Percentiles rank a stretch among this genome's conserved stretches.
Conservation (phyloP, 768 basidiomycete species). For the Termitomyces sp. region DNA sequence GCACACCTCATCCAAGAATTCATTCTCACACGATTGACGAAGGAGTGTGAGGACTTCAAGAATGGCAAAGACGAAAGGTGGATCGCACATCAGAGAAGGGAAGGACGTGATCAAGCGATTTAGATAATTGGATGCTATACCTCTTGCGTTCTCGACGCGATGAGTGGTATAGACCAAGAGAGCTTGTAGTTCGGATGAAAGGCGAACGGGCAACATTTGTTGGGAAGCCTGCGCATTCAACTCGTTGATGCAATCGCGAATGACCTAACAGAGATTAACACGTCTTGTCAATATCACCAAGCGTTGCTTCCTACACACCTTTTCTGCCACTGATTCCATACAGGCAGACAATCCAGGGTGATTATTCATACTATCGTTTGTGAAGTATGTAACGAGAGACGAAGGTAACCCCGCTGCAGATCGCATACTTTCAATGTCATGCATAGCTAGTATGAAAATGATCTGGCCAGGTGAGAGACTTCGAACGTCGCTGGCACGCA, state of each 20-base stretch:
- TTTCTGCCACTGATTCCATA: constrained; percentile 85
- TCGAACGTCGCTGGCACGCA: constrained; percentile 64
- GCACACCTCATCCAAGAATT: constrained; percentile 83
- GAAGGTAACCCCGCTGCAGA: constrained; percentile 77
- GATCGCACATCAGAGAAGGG: constrained; percentile 92
- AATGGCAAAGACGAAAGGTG: constrained; percentile 80
- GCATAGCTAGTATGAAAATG: constrained; percentile 79
- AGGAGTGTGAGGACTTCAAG: constrained; percentile 89
- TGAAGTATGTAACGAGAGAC: constrained; percentile 81
- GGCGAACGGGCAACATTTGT: constrained; percentile 65
- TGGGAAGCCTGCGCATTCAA: constrained; percentile 71
- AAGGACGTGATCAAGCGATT: constrained; percentile 85
- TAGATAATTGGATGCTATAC: constrained; percentile 78
- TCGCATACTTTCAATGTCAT: constrained; percentile 86
- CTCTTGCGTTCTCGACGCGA: constrained; percentile 74
- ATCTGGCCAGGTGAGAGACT: constrained; percentile 77
- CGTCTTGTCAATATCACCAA: neutral
- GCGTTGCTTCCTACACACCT: constrained; percentile 35
- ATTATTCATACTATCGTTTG: constrained; percentile 79
- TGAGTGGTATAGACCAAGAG: constrained; percentile 80
- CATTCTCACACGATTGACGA: constrained; percentile 84
- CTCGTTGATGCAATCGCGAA: constrained; percentile 66
- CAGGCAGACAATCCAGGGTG: constrained; percentile 62
- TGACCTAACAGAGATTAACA: constrained; percentile 47
- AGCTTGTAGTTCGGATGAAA: constrained; percentile 70